phyloP scores from a whole-genome alignment of 2,329 filamentous ascomycete genomes.

The Aspergillus caelatus region DNA sequence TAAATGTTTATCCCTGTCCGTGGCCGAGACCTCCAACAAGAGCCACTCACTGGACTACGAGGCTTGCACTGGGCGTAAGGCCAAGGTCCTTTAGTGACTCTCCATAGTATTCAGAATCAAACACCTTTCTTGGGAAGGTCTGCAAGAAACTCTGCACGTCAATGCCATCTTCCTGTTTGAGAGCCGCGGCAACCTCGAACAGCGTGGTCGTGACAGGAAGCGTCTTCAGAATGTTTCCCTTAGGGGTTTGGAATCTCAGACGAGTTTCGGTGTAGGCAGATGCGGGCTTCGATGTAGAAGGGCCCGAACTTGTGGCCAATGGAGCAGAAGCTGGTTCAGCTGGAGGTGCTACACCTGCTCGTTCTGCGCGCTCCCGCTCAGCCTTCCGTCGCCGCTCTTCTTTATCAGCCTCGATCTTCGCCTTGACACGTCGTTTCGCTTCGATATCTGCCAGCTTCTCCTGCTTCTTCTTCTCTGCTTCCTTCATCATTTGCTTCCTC shows the following conservation, averaged over 20 bases:
- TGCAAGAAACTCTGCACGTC: slow-evolving; percentile 76
- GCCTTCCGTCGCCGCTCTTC: slow-evolving; percentile 82
- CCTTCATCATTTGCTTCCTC: slow-evolving; percentile 89
- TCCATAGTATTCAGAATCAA: slow-evolving; percentile 74
- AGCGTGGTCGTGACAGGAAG: slow-evolving; percentile 87
- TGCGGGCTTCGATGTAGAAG: slow-evolving; percentile 62
- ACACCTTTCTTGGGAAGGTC: slow-evolving; percentile 86
- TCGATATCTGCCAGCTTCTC: slow-evolving; percentile 86
- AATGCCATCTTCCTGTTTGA: slow-evolving; percentile 71
- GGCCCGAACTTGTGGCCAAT: slow-evolving; percentile 48
- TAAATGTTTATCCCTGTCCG: neutral
- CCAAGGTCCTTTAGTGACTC: slow-evolving; percentile 93
- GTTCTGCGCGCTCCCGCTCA: slow-evolving; percentile 79
- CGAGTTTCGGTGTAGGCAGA: slow-evolving; percentile 78
- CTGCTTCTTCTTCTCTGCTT: slow-evolving; percentile 79
- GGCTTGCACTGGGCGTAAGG: slow-evolving; percentile 83
- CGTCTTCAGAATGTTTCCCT: slow-evolving; percentile 81
- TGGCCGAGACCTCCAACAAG: neutral
- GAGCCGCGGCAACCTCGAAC: slow-evolving; percentile 82
- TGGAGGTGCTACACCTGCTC: slow-evolving; percentile 70
- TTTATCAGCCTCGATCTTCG: slow-evolving; percentile 94
- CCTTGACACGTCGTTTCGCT: slow-evolving; percentile 85
- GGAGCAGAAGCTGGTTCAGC: slow-evolving; percentile 50
- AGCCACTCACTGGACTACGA: slow-evolving; percentile 66
- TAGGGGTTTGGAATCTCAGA: slow-evolving; percentile 75